phyloP scores from a whole-genome alignment of 805 yeast genomes.

The Cyberlindnera misumaiensis region DNA sequence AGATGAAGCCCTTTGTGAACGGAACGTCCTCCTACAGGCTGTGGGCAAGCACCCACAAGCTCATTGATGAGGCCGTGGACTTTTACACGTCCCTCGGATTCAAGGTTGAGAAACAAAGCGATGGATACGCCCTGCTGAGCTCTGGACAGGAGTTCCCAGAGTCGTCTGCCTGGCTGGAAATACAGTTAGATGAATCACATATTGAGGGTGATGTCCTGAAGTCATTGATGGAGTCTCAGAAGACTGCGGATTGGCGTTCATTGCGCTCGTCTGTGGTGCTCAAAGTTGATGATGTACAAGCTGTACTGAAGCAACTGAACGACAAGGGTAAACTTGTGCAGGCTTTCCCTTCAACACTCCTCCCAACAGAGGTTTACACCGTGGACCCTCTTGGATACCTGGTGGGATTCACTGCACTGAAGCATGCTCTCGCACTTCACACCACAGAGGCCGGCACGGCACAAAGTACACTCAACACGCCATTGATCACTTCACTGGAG shows the following conservation, averaged over 20 bases:
- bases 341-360: constrained; percentile 62
- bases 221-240: constrained; percentile 20
- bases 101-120: constrained; percentile 20
- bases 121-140: constrained; percentile 22
- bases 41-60: constrained; percentile 41
- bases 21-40: constrained; percentile 49
- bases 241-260: constrained; percentile 44
- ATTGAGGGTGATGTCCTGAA: constrained; percentile 23
- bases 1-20: constrained; percentile 38
- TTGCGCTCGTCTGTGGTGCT: constrained; percentile 34
- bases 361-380: constrained; percentile 69
- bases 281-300: constrained; percentile 24
- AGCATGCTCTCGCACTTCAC: constrained; percentile 33
- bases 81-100: constrained; percentile 51
- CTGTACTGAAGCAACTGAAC: constrained; percentile 22
- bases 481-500: constrained; percentile 32
- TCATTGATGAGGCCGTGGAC: constrained; percentile 38
- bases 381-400: constrained; percentile 81
- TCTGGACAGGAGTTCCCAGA: constrained; percentile 25
- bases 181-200: constrained; percentile 18
- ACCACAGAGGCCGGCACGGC: too few relatives aligned
- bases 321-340: constrained; percentile 35
- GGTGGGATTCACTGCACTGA: constrained; percentile 67
- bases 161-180: constrained; percentile 23
- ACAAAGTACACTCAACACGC: too few relatives aligned